phyloP scores from a whole-genome alignment of 2,329 filamentous ascomycete species.

The Penicillium sp. region DNA sequence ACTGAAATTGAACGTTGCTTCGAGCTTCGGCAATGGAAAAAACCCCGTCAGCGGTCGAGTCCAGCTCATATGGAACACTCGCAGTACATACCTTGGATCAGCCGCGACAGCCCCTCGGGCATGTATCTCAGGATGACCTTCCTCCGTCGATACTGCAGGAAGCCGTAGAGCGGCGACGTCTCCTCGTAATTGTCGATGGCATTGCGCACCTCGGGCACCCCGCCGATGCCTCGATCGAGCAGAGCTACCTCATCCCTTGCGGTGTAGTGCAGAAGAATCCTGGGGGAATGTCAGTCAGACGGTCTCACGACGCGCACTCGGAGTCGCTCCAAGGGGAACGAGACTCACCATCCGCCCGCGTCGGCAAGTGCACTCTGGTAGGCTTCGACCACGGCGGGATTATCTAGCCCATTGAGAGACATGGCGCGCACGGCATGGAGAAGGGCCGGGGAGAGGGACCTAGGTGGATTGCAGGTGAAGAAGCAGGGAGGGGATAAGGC shows the following conservation, averaged over 20 bases:
- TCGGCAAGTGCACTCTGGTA: slow-evolving; percentile 77
- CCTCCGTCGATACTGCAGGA: slow-evolving; percentile 82
- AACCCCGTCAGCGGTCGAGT: slow-evolving; percentile 1
- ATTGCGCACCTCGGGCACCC: slow-evolving; percentile 78
- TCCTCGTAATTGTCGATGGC: slow-evolving; percentile 77
- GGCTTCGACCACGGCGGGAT: slow-evolving; percentile 75
- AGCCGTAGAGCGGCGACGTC: slow-evolving; percentile 84
- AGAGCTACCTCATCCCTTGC: slow-evolving; percentile 85
- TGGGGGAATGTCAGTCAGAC: slow-evolving; percentile 40
- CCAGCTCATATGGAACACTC: neutral
- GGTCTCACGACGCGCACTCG: neutral
- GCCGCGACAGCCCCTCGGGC: slow-evolving; percentile 82
- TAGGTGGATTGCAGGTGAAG: slow-evolving; percentile 1
- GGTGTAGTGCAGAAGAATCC: slow-evolving; percentile 92
- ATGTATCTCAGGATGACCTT: slow-evolving; percentile 92
- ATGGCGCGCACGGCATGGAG: slow-evolving; percentile 54
- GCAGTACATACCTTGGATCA: slow-evolving; percentile 75
- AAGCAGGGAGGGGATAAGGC: slow-evolving; percentile 12
- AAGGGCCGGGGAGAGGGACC: slow-evolving; percentile 7
- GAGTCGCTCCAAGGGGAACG: neutral
- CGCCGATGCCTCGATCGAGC: slow-evolving; percentile 71
- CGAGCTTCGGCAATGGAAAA: slow-evolving; percentile 59
- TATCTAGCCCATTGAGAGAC: slow-evolving; percentile 95
- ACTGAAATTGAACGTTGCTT: slow-evolving; percentile 68
- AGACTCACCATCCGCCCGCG: slow-evolving; percentile 84